Base-by-base conservation (phyloP, 768 basidiomycete species). In the Infundibulicybe gibba region DNA sequence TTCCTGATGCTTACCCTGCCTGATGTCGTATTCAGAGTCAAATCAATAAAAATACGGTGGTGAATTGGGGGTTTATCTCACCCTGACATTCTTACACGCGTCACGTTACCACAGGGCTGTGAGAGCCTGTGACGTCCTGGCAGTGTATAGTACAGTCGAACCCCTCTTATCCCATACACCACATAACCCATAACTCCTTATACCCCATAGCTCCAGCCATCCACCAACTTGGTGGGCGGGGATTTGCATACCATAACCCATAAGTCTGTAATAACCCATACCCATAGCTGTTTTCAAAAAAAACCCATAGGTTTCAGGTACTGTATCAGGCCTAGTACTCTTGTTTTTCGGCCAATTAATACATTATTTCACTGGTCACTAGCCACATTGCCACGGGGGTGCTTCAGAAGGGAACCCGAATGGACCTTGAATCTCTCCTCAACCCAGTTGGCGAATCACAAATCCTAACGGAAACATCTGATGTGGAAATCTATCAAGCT, bases 341-440 rank as follows among this genome's bases (percentile, higher is more conserved):
- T 34, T 10, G 11, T 10, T 34, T 34, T 34, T 34, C 11, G 33
- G 33, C 15, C 11, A 34, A 34, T 10, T 15, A 34, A 34, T 34
- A n/a, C 33, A 34, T 34, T 15, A 34, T 10, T 34, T 34, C 15
- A 34, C 15, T 34, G 33, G n/a, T n/a, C 33, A 34, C 33, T 34
- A 34, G 15, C 15, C 15, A 15, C 33, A 10, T 34, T 10, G 15
- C 15, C 15, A 10, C 33, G 33, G 33, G 10, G 33, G 15, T 34
- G 33, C 57, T 66, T 32, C 58, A 59, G 45, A 38, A 17, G 39
- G 25, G 16, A 4, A 64, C 64, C 44, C 33, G 50, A 32, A 64
- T 67, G 63, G 50, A 52, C 31, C 48, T 66, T 30, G 51, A 65
- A 30, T 31, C 52, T 13, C 52, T 67, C 0, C 61, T 66, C 14